Evolutionary conservation across 768 basidiomycete genomes (phyloP), one percentile per base, ranked within the genome.

Genomic region (Neoboletus subvelutipes): DNA sequence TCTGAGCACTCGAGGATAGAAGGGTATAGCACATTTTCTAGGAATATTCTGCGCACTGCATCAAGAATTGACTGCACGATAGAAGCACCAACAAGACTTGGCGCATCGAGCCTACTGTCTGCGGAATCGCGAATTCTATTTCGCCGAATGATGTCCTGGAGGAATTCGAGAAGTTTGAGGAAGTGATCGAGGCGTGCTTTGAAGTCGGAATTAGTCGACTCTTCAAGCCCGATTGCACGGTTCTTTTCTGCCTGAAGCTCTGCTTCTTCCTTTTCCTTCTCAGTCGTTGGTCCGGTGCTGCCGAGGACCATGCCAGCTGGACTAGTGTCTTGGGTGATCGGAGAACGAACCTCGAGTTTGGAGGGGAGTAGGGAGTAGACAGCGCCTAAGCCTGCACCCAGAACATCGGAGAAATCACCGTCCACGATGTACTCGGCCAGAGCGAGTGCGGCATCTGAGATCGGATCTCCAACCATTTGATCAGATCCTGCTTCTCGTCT

Each of bases 391-490:
- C 94, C 94, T 4, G 96, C 96, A 18, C 88, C 93, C 45, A 98
- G 83, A 12, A 98, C 96, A 61, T 98, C 94, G n/a, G 94, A 92
- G 70, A 97, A 96, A 72, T 98, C 96, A n/a, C 94, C 92, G 66
- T 96, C 92, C 18, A 97, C 81, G 50, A 98, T 91, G 68, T 93
- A 97, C 68, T 95, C 93, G 20, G 92, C 92, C 39, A 98, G 77
- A 9, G 92, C 90, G 42, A 95, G 78, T 1, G 90, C 89, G 1
- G 93, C 92, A 67, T 94, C 93, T 31, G 83, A 83, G 41, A 92
- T 82, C 4, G 94, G 87, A 68, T 96, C 92, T 20, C 69, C 61
- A 22, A 45, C 26, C 2, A 26, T 20, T 10, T 61, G 51, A 24
- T 66, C 61, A 20, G 65, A 47, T 5, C 65, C 64, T 5, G 58